These are phyloP conservation scores for Leccinum subrobustum DNA, from an alignment of 1,284 basidiomycete species.

Conservation along the genomic window DNA sequence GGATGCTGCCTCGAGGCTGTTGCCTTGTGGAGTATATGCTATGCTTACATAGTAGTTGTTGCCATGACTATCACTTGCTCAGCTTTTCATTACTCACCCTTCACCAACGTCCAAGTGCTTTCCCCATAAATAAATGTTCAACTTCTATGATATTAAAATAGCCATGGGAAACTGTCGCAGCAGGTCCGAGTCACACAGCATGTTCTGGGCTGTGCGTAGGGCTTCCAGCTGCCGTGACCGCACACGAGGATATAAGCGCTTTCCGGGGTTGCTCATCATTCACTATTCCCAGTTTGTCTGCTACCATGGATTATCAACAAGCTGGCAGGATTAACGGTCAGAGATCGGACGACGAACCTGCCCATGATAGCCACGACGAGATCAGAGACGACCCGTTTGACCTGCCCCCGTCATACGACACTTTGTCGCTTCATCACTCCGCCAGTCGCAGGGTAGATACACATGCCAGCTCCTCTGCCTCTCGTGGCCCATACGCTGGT, in stretches of 20 bases:
- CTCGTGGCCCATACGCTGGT: not conserved
- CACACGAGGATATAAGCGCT: not conserved
- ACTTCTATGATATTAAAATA: too few species aligned
- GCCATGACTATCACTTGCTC: too few species aligned
- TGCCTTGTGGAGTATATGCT: too few species aligned
- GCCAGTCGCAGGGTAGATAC: not conserved
- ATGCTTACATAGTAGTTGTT: too few species aligned
- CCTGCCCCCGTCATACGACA: conserved; percentile 23
- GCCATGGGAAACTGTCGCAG: not conserved
- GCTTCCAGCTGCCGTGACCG: not conserved
- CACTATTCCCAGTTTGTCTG: too few species aligned
- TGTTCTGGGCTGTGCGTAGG: not conserved
- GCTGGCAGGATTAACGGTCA: too few species aligned
- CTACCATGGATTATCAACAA: too few species aligned
- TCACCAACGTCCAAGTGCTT: too few species aligned
- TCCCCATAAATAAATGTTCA: too few species aligned
- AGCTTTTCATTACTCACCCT: too few species aligned
- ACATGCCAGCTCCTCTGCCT: not conserved
- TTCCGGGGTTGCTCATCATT: not conserved
- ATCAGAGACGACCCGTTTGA: not conserved
- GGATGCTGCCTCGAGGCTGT: too few species aligned
- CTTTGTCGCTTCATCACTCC: conserved; percentile 8
- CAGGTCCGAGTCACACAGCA: not conserved
- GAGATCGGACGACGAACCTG: too few species aligned
- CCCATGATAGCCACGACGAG: not conserved